phyloP scores from a whole-genome alignment of 179 eudicot species.

The Camellia oleifera region DNA sequence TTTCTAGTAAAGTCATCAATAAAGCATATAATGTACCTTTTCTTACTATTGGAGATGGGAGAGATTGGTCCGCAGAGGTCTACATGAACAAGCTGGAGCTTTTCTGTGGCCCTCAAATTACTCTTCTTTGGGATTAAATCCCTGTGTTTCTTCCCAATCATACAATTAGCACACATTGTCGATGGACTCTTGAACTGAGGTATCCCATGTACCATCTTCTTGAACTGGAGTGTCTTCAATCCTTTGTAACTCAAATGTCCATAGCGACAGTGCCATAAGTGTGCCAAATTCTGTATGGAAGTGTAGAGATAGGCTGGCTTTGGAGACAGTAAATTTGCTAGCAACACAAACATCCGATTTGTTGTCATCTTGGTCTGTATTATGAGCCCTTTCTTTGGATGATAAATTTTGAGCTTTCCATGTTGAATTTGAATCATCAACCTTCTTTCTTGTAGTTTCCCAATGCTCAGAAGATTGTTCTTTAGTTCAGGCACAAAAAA shows the following conservation, averaged over 20 bases:
- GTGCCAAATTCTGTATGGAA: no score
- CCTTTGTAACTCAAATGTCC: constrained; percentile 14
- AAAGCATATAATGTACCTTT: background rate
- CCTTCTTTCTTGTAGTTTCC: constrained; percentile 29
- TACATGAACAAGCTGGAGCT: background rate
- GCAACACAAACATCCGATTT: no score
- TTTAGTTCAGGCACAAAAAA: constrained; percentile 27
- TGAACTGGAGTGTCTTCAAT: background rate
- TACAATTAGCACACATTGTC: constrained; percentile 11
- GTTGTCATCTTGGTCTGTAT: no score
- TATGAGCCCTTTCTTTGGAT: no score
- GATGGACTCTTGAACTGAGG: background rate
- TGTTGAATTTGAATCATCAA: background rate
- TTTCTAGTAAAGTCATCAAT: background rate
- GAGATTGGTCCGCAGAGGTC: background rate
- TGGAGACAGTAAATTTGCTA: no score
- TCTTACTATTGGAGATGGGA: constrained; percentile 4
- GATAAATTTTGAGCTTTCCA: no score
- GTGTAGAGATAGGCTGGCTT: no score
- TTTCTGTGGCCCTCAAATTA: constrained; percentile 4
- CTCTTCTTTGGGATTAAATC: background rate
- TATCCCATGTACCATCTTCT: constrained; percentile 9
- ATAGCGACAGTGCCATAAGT: constrained; percentile 13
- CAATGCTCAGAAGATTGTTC: constrained; percentile 25
- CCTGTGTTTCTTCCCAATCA: constrained; percentile 11